Evolutionary conservation across 2,329 filamentous ascomycete species (phyloP).

Genomic region (Hawksworthiomyces lignivorus): DNA sequence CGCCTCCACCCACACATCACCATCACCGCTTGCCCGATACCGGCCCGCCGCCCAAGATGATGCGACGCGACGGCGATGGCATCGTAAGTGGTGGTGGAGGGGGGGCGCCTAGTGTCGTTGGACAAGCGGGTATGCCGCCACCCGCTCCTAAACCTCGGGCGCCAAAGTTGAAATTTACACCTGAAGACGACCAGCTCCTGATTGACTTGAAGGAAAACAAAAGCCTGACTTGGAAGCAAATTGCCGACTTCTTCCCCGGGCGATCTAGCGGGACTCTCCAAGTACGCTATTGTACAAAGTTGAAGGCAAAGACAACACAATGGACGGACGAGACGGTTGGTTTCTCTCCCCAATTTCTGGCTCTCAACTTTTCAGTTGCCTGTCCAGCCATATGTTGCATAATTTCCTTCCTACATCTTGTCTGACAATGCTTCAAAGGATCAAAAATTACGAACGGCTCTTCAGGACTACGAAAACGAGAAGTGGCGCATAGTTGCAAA

Average conservation of each 20-base stretch:
- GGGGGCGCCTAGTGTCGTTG: slow-evolving; percentile 76
- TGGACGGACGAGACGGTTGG: slow-evolving; percentile 92
- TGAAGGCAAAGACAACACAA: slow-evolving; percentile 86
- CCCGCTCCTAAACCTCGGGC: slow-evolving; percentile 75
- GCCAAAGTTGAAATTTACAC: slow-evolving; percentile 88
- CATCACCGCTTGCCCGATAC: slow-evolving; percentile 74
- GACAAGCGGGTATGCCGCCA: slow-evolving; percentile 76
- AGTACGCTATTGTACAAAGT: slow-evolving; percentile 89
- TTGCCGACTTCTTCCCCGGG: slow-evolving; percentile 91
- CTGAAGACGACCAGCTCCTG: slow-evolving; percentile 80
- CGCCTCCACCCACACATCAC: slow-evolving; percentile 43
- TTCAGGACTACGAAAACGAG: slow-evolving; percentile 82
- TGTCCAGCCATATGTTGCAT: too few species aligned
- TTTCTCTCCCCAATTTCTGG: slow-evolving; percentile 7
- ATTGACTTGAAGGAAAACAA: slow-evolving; percentile 92
- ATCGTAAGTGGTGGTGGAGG: slow-evolving; percentile 34
- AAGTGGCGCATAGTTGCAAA: slow-evolving; percentile 88
- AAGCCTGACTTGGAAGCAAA: slow-evolving; percentile 94
- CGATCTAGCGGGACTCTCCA: slow-evolving; percentile 85
- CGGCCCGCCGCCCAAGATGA: slow-evolving; percentile 58
- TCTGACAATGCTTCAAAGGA: slow-evolving; percentile 48
- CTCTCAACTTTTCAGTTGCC: neutral
- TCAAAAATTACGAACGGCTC: slow-evolving; percentile 65
- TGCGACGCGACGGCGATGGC: slow-evolving; percentile 47
- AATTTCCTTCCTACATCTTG: neutral